Evolutionary conservation across 2,329 filamentous ascomycete species (phyloP).

Genomic region (Cercospora sp.): DNA sequence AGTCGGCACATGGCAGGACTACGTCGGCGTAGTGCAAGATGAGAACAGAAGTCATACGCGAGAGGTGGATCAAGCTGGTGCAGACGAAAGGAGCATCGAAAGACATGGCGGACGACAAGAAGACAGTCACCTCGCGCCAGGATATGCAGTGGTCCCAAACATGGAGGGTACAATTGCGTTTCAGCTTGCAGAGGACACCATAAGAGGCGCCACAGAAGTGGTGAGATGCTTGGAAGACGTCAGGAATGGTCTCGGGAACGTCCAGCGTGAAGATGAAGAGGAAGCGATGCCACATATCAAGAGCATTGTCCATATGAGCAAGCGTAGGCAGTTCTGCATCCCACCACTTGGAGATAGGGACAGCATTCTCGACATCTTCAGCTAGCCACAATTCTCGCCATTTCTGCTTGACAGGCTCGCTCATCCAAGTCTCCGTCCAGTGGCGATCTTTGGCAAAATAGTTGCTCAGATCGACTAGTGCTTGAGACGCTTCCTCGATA

Average conservation of each 20-base stretch:
- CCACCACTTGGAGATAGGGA: conserved; percentile 48
- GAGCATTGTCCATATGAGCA: conserved; percentile 48
- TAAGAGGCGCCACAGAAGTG: conserved; percentile 15
- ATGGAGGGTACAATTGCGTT: conserved; percentile 7
- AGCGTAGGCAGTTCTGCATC: conserved; percentile 49
- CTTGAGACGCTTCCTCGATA: conserved; percentile 45
- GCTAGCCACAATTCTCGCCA: conserved; percentile 51
- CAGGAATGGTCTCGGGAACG: conserved; percentile 10
- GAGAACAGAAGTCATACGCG: conserved; percentile 27
- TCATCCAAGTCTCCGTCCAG: conserved; percentile 51
- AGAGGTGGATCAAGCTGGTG: conserved; percentile 27
- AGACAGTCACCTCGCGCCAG: conserved; percentile 15
- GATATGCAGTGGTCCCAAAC: conserved; percentile 17
- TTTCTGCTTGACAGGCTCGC: conserved; percentile 48
- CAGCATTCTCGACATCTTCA: conserved; percentile 46
- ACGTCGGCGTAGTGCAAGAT: conserved; percentile 52
- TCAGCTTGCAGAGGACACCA: conserved; percentile 16
- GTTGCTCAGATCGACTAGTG: conserved; percentile 46
- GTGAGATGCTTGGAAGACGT: conserved; percentile 18
- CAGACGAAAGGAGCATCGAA: conserved; percentile 26
- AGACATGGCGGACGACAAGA: conserved; percentile 16
- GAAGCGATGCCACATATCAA: conserved; percentile 50
- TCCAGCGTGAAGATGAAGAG: conserved; percentile 14
- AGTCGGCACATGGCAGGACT: conserved; percentile 49
- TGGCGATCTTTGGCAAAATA: conserved; percentile 48